Evolutionary conservation across 2,329 filamentous ascomycete genomes (phyloP).

Genomic region (Trichoderma cornu-damae): DNA sequence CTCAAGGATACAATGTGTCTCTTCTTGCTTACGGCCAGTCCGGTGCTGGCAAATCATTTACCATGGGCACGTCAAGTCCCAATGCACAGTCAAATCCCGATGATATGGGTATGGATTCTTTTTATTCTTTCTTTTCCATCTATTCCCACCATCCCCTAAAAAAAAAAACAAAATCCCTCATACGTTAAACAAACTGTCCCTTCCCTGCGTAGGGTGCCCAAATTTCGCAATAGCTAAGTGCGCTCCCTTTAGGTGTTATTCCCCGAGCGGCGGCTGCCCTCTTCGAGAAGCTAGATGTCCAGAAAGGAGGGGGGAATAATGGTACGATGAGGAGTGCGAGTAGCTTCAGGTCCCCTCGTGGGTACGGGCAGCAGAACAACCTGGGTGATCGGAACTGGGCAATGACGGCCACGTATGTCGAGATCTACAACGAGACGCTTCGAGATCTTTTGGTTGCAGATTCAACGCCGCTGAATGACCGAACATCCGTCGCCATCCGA

Average conservation of each 20-base stretch:
- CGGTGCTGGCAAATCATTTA: constrained; percentile 95
- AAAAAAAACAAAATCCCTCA: too few relatives aligned
- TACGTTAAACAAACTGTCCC: not conserved
- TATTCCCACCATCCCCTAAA: too few relatives aligned
- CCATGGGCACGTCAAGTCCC: constrained; percentile 93
- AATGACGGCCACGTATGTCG: constrained; percentile 86
- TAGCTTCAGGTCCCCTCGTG: constrained; percentile 65
- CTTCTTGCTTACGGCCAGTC: constrained; percentile 96
- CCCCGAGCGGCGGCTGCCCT: constrained; percentile 80
- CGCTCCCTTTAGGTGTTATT: constrained; percentile 67
- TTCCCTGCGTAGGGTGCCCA: not conserved
- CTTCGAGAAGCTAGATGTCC: constrained; percentile 77
- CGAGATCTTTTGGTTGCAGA: constrained; percentile 85
- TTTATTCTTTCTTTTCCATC: not conserved
- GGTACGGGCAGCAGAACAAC: constrained; percentile 53
- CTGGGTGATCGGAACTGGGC: constrained; percentile 75
- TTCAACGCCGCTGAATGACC: constrained; percentile 60
- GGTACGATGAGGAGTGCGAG: constrained; percentile 51
- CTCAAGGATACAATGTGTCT: constrained; percentile 98
- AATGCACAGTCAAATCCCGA: constrained; percentile 65
- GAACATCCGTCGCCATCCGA: constrained; percentile 78
- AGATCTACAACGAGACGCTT: constrained; percentile 97
- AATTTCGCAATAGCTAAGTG: not conserved
- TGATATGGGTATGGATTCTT: constrained; percentile 64
- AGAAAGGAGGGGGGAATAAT: constrained; percentile 42